Evolutionary conservation across 2,329 filamentous ascomycete genomes (phyloP), one percentile per base, ranked within the genome.

Genomic region (Lasiodiplodia hormozganensis): DNA sequence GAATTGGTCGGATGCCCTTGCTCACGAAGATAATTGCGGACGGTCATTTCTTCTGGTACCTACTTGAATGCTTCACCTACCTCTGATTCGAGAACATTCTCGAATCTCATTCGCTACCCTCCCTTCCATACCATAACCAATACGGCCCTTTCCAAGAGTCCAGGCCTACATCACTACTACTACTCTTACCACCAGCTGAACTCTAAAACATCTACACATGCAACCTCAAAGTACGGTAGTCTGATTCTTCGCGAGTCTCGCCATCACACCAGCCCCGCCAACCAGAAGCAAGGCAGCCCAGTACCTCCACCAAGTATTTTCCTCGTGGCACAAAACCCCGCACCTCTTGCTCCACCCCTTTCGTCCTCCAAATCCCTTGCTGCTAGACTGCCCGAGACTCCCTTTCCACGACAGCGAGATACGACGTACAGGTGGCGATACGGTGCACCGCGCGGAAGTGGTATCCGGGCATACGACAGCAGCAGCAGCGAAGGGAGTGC

Each of bases 371-470:
- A 12, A 21, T 16, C 54, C 54, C 54, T 57, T 57, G 54, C 54
- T 14, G 31, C 34, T 23, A 38, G 14, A 38, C 2, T 3, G 23
- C n/a, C 25, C n/a, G 36, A 57, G 34, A 57, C 54, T 18, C 43
- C 28, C n/a, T 47, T 47, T 40, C n/a, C 54, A 57, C 54, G n/a
- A 57, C 54, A 57, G 31, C 54, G 21, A 38, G 34, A 57, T 57
- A 21, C 54, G 36, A 57, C 54, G 36, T 57, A 2, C 21, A 53
- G 14, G 54, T 23, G 36, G 54, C 54, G 16, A 40, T n/a, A 57
- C 54, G 54, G 14, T 23, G n/a, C 54, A 57, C 54, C 16, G 54
- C 54, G 21, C n/a, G 31, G 18, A 57, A 6, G 43, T 47, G 43
- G 43, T 38, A 57, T 5, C 31, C 21, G 18, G 36, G 23, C 14